phyloP scores from a whole-genome alignment of 176 grass and related monocot genomes.

The Pharus latifolius region DNA sequence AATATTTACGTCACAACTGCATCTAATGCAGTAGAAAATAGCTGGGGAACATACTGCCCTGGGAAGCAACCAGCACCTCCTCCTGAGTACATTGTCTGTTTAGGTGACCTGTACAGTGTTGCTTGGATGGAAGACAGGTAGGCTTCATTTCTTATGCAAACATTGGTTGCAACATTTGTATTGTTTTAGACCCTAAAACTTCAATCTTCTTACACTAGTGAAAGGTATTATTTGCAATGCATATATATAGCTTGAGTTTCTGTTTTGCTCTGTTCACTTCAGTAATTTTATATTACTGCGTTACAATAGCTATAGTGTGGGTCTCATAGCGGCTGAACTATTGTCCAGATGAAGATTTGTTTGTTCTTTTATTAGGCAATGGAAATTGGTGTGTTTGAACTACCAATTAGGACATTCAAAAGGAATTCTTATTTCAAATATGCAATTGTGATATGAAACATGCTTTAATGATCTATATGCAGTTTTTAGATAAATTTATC shows the following conservation, averaged over 20 bases:
- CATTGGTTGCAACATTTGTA: not conserved
- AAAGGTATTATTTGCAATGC: not conserved
- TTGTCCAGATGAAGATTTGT: not conserved
- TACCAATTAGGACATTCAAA: not conserved
- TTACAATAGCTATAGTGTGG: not conserved
- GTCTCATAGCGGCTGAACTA: not conserved
- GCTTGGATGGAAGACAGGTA: constrained; percentile 99
- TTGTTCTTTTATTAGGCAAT: not conserved
- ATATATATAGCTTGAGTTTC: not conserved
- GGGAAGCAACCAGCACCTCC: constrained; percentile 53
- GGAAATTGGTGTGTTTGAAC: not conserved
- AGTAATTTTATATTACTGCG: not conserved
- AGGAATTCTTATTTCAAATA: not conserved
- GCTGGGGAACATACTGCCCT: constrained; percentile 89
- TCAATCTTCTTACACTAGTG: not conserved
- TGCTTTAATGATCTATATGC: not conserved
- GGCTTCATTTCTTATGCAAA: not conserved
- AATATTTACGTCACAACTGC: constrained; percentile 86
- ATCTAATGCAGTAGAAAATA: constrained; percentile 64
- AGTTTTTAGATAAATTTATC: too few relatives aligned
- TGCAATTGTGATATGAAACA: not conserved
- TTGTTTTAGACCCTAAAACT: not conserved
- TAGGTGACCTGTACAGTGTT: constrained; percentile 89
- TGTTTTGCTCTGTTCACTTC: not conserved
- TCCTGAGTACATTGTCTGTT: constrained; percentile 58